A percentile compares a stretch with the other conserved stretches of the same genome.
These are phyloP conservation scores for Aspergillus pseudonomiae DNA, from an alignment of 2,329 filamentous ascomycete genomes.

Conservation along the genomic window DNA sequence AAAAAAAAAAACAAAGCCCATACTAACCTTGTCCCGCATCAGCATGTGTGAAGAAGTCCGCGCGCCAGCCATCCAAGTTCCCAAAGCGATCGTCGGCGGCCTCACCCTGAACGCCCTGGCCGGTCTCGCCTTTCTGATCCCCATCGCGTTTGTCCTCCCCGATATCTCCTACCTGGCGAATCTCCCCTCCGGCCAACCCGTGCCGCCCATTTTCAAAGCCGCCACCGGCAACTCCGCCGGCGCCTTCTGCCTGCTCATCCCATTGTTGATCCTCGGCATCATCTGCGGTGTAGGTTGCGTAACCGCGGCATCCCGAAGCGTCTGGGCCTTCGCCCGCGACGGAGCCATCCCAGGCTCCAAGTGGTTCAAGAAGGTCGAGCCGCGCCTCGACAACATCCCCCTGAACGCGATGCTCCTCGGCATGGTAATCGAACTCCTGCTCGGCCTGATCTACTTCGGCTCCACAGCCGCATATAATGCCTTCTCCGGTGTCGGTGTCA, in stretches of 20 bases:
- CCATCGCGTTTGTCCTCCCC: conserved; percentile 73
- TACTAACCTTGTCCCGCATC: conserved; percentile 15
- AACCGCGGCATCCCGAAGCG: conserved; percentile 71
- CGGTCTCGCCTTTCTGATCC: conserved; percentile 68
- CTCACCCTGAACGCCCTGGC: conserved; percentile 67
- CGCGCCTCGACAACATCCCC: conserved; percentile 67
- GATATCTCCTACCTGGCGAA: conserved; percentile 63
- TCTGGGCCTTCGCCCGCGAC: conserved; percentile 73
- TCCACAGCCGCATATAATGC: conserved; percentile 75
- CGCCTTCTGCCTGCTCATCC: conserved; percentile 72
- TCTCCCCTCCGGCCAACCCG: conserved; percentile 71
- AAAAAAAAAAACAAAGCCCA: not conserved
- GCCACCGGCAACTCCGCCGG: conserved; percentile 71
- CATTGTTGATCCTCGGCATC: conserved; percentile 69
- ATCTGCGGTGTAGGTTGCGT: conserved; percentile 72
- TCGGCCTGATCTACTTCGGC: conserved; percentile 80
- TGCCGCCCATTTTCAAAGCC: conserved; percentile 72
- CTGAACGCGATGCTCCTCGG: conserved; percentile 69
- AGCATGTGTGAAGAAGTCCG: conserved; percentile 70
- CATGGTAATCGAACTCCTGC: conserved; percentile 67
- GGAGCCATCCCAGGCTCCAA: conserved; percentile 70
- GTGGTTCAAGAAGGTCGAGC: conserved; percentile 67
- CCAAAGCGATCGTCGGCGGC: conserved; percentile 69
- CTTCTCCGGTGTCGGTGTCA: conserved; percentile 79
- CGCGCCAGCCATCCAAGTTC: conserved; percentile 66